Base-by-base conservation (phyloP, 2,329 filamentous ascomycete species). In the Claviceps citrina region DNA sequence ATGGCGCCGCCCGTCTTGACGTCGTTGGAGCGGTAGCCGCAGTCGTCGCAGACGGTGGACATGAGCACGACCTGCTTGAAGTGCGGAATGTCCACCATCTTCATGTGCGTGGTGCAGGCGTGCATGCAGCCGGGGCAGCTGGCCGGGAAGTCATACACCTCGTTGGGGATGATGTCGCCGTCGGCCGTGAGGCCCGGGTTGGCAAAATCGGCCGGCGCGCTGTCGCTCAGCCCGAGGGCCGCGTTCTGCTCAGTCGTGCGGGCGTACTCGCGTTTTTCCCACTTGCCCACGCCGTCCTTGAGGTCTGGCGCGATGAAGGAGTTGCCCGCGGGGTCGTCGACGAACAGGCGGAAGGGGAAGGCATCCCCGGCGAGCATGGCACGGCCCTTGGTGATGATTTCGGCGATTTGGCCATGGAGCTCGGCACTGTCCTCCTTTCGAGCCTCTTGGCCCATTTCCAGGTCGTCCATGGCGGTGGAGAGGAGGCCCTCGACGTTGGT, bases 31-130 rank as follows among this genome's bases (percentile, higher is more conserved):
- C 85, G 81, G 67, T 96, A 93, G 43, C 89, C 89, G 57, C 91
- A 98, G 59, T 81, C 71, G 22, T 89, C 80, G 63, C 91, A 98
- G 22, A 85, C 79, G 2, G 89, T 96, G 50, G 80, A 87, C 84
- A 94, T 96, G 51, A 98, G 71, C 31, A 95, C 79, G 3, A 98
- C 91, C 56, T 96, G 84, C 64, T 95, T 93, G 67, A 98, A 98
- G 64, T 94, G 82, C 1, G 91, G 91, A 46, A 98, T 95, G 53
- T 93, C 85, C 42, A 96, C 85, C 80, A 94, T 93, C 68, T 95
- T 94, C 85, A 95, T 95, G 61, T 94, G 87, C 8, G 93, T 93
- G 4, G 78, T 77, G 63, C 87, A 95, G 4, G 76, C 66, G 60
- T 83, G 83, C 54, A 79, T 78, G 67, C 91, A 98, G 45, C 84